Evolutionary conservation across 202 grass and related monocot genomes (phyloP), one percentile per base, ranked within the genome.

Genomic region (Cymbopogon flexuosus): DNA sequence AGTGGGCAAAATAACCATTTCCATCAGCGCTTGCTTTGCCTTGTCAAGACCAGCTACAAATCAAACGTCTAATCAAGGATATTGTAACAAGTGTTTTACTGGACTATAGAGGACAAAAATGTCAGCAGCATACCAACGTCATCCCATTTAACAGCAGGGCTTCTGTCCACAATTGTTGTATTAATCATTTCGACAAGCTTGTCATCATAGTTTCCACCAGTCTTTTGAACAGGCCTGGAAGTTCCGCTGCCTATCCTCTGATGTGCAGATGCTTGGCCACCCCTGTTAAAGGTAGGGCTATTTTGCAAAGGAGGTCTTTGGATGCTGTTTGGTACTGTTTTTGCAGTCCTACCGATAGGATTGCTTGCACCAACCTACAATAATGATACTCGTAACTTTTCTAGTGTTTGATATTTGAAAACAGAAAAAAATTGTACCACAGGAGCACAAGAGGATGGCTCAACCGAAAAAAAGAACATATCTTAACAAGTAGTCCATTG

Each of bases 1-100:
- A 64, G 92, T 93, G 75, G 96, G 96, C 76, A 98, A 87, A 80
- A 98, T 93, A 64, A 98, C 88, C 96, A 98, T 98, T 94, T 98
- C 96, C 92, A 93, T 95, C 42, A 98, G 90, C 80, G 96, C 90
- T 86, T 98, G 90, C 69, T 98, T 98, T 79, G 96, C 96, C 60
- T 93, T 95, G 73, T 93, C 92, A 76, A 97, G 92, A 77, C 95
- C 95, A 89, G 95, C 95, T 97, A 79, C 68, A 88, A 11, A 76
- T 77, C 21, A 88, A 75, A 82, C 13, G 34, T 40, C 29, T 70
- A 19, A 79, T 49, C 24, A 66, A 85, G 27, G 29, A 72, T 15
- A 46, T 23, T 64, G 24, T 69, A 29, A 75, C 15, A 12, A 75
- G 35, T 19, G 22, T 10, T 87, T 43, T 51, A 13, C 22, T 40